Base-by-base conservation (phyloP, 495 filamentous ascomycete genomes). In the Aspergillus wentii region DNA sequence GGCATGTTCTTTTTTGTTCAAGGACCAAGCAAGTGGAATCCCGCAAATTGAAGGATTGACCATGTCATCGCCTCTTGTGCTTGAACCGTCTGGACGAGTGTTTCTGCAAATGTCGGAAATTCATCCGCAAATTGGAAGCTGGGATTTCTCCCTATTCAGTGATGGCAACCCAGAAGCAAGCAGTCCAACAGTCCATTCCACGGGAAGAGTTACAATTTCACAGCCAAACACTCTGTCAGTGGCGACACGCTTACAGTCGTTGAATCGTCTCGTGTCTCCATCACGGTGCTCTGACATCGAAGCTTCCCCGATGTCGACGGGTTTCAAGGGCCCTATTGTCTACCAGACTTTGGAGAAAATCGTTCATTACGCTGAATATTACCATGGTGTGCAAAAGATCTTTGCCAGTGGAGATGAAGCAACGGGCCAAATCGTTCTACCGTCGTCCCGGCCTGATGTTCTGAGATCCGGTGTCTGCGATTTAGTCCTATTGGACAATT, bases 341-440 rank as follows among this genome's bases (percentile, higher is more conserved):
- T 69, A 69, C 42, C 48, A 59, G 18, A 36, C 49, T 0, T 62
- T 69, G 15, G 15, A 14, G 2, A 31, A 42, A 13, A 52, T 62
- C 9, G 54, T 62, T 17, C 36, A 57, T 6, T 69, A 69, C 19
- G 59, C 54, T 0, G 39, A 48, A 1, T 61, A 59, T 18, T 69
- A 62, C 32, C 49, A 49, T 4, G 66, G 66, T 1, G 60, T 69
- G 7, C 27, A 52, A 23, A 46, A 49, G 8, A 39, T 68, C 1
- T 33, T 36, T n/a, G 51, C 57, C 2, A 9, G 35, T 0, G 52
- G 48, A 8, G 22, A 56, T 22, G 56, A 68, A 26, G 54, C 55
- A 1, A 47, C 49, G 1, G 63, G 59, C 6, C 30, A 39, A 4
- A 54, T 67, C 4, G 30, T 33, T 8, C 38, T 59, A 22, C 15